Percentiles rank a stretch among this genome's conserved stretches.
phyloP scores from a whole-genome alignment of 805 yeast genomes.

The Saturnispora bothae region DNA sequence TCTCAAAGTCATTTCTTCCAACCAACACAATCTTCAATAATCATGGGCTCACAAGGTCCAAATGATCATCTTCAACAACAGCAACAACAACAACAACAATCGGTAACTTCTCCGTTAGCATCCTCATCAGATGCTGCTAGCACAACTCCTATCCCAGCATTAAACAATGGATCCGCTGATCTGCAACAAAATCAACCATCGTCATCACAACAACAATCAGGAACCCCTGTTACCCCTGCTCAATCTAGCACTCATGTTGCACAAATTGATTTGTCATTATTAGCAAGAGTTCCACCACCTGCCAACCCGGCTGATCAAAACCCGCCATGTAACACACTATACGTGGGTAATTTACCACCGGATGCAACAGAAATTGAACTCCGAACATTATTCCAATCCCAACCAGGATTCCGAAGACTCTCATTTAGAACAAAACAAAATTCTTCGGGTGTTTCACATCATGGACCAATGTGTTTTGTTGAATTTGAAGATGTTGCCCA shows the following conservation, averaged over 20 bases:
- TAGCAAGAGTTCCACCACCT: slow-evolving; percentile 79
- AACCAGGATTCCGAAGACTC: slow-evolving; percentile 84
- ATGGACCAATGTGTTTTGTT: slow-evolving; percentile 99
- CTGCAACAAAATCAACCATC: too few relatives aligned
- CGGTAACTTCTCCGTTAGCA: slow-evolving; percentile 3
- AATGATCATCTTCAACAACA: neutral
- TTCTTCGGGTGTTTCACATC: slow-evolving; percentile 34
- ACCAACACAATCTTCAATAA: slow-evolving; percentile 7
- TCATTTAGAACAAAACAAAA: slow-evolving; percentile 72
- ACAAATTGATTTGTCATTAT: slow-evolving; percentile 36
- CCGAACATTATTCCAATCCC: slow-evolving; percentile 75
- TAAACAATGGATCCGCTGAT: too few relatives aligned
- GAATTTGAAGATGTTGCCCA: slow-evolving; percentile 93
- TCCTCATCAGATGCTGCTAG: slow-evolving; percentile 8
- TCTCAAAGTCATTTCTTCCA: slow-evolving; percentile 9
- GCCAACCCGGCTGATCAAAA: slow-evolving; percentile 99
- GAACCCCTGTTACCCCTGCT: too few relatives aligned
- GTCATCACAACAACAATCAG: too few relatives aligned
- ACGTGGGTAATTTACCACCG: slow-evolving; percentile 95
- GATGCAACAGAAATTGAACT: slow-evolving; percentile 93
- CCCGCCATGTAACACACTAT: slow-evolving; percentile 95
- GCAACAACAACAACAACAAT: slow-evolving; percentile 2
- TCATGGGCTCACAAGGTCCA: neutral
- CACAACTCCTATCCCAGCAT: slow-evolving; percentile 7
- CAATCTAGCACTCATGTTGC: slow-evolving; percentile 10